A percentile compares a stretch with the other conserved stretches of the same genome.
Evolutionary conservation across 2,329 filamentous ascomycete species (phyloP).

Genomic region (Cordyceps cicadae): DNA sequence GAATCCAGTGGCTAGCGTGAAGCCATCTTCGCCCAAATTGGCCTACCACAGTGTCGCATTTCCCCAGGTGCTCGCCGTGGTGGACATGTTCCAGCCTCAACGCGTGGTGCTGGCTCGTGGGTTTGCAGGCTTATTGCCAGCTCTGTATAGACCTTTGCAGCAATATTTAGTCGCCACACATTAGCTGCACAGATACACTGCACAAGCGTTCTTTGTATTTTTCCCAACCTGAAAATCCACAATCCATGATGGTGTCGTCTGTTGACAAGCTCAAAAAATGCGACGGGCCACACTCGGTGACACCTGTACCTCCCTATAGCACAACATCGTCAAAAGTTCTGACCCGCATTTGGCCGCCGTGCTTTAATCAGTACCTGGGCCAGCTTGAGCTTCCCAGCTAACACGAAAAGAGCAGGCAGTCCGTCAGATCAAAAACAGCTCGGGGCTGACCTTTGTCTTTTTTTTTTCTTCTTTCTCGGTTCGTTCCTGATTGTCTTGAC

Average conservation of each 20-base stretch:
- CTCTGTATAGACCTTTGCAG: background rate
- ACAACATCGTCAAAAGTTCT: constrained; percentile 6
- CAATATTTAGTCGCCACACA: background rate
- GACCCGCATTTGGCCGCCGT: constrained; percentile 4
- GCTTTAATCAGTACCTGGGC: background rate
- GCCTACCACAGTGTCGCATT: constrained; percentile 14
- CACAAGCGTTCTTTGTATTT: background rate
- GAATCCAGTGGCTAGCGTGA: background rate
- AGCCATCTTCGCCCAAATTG: constrained; percentile 7
- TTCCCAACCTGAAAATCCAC: background rate
- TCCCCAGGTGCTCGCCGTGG: constrained; percentile 12
- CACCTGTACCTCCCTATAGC: no score
- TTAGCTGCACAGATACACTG: background rate
- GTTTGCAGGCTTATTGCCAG: no score
- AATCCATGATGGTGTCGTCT: background rate
- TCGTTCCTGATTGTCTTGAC: background rate
- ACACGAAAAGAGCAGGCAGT: constrained; percentile 11
- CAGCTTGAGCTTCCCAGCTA: background rate
- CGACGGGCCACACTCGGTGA: no score
- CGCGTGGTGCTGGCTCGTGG: background rate
- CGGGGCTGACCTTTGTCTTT: background rate
- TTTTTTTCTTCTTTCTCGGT: background rate
- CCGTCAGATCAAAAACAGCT: background rate
- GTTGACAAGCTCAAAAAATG: no score
- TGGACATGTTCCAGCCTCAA: background rate